Conservation (phyloP, 2,329 filamentous ascomycete species). For the Aspergillus sp. region DNA sequence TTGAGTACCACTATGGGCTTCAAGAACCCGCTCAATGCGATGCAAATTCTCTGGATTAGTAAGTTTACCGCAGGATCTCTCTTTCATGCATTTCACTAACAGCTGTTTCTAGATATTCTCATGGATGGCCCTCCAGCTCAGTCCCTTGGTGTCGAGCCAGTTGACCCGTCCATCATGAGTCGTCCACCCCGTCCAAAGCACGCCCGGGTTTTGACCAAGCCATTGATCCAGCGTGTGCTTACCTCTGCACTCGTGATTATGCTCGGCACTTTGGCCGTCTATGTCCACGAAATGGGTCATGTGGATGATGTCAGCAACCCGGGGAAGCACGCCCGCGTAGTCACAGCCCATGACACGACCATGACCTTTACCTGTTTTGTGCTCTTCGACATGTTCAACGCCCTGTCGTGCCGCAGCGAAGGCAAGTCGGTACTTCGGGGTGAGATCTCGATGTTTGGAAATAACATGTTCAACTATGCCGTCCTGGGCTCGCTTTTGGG, state of each 20-base stretch:
- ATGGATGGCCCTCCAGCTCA: slow-evolving; percentile 99
- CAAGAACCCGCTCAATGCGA: slow-evolving; percentile 93
- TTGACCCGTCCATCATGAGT: slow-evolving; percentile 91
- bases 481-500: slow-evolving; percentile 79
- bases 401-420: slow-evolving; percentile 85
- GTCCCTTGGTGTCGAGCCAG: slow-evolving; percentile 90
- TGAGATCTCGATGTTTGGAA: slow-evolving; percentile 76
- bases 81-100: slow-evolving; percentile 19
- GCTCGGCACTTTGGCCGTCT: slow-evolving; percentile 84
- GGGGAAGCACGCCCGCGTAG: slow-evolving; percentile 50
- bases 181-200: slow-evolving; percentile 80
- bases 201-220: slow-evolving; percentile 83
- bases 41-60: slow-evolving; percentile 99
- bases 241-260: slow-evolving; percentile 88
- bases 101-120: slow-evolving; percentile 70
- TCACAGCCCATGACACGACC: slow-evolving; percentile 91
- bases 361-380: slow-evolving; percentile 99
- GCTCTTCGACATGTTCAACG: slow-evolving; percentile 99
- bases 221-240: slow-evolving; percentile 76
- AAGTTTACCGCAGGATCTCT: slow-evolving; percentile 39
- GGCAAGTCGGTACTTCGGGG: slow-evolving; percentile 83
- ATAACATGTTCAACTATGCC: slow-evolving; percentile 95
- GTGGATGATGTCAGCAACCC: slow-evolving; percentile 41
- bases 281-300: slow-evolving; percentile 87
- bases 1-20: slow-evolving; percentile 89